Evolutionary conservation across 1,284 basidiomycete genomes (phyloP), one percentile per base, ranked within the genome.

Genomic region (Ganoderma sinense): DNA sequence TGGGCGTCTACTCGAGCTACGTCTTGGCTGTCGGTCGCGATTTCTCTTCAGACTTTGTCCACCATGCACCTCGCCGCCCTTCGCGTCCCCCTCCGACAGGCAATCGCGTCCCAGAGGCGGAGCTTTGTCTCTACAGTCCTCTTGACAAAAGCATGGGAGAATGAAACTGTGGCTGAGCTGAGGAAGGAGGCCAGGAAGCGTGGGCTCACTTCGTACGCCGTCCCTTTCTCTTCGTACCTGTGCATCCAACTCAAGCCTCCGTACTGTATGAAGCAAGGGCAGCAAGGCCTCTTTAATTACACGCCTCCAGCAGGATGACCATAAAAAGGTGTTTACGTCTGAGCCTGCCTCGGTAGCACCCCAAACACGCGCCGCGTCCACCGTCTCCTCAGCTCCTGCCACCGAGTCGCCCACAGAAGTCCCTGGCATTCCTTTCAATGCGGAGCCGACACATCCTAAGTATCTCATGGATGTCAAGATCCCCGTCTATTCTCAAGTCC

Each of bases 121-220:
- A 74, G 75, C 16, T 85, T 94, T 67, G 91, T 89, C 53, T 93
- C 91, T 11, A 87, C 91, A 13, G 89, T 91, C 39, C 85, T 94
- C 51, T 86, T 93, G 70, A 86, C 85, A 56, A 86, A 87, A 69
- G 85, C 88, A 68, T 91, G 89, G 86, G 88, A 89, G 79, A 88
- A 85, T 79, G 86, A 91, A 77, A 87, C 88, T 61, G 81, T 92
- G 64, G 82, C 84, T 11, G 85, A 87, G 59, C 85, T 94, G 64
- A 89, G 87, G 78, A 84, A 85, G 67, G 90, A 94, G 79, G 86
- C 91, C 60, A 92, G 85, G 78, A 80, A 81, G 64, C 88, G 92
- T 63, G 91, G 91, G 63, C 81, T 95, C 31, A 84, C 90, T 62
- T 82, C 84, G 89, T 91, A 82, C 68, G 91, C 84, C 51, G 66